Base-by-base conservation (phyloP, 192 early-diverging fungal species). In the Coemansia sp. region DNA sequence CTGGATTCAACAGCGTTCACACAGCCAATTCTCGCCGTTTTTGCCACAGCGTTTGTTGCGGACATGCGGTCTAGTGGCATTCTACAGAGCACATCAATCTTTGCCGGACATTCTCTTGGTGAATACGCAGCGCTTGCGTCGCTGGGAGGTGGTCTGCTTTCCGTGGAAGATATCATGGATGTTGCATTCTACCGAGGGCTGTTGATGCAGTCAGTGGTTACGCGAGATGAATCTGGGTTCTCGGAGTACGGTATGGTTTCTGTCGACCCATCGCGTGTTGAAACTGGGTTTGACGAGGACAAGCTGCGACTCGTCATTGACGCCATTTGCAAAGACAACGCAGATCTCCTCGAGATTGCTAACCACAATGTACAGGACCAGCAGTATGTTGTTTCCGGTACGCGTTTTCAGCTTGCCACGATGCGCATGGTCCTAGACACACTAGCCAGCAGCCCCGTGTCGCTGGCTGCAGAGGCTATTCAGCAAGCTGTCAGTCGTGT, bases 171-270 rank as follows among this genome's bases (percentile, higher is more conserved):
- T 2, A 30, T 65, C 16, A 7, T 65, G 23, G 63, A 65, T 29
- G 5, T 65, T 30, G 33, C 39, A 0, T 65, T 65, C 39, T 65
- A 43, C 21, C 63, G 63, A 2, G 63, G 63, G 4, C 88, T 95
- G 90, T 91, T 94, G n/a, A 97, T 97, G 95, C 95, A 97, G 84
- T 86, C 88, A 35, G 93, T 93, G 39, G 94, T 97, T 12, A 83
- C 85, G 51, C 90, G 93, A 55, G 91, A 95, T 58, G 63, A 67
- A 2, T 51, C 81, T 23, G 93, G 92, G 25, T 87, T 88, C 31
- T 95, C 95, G 58, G 86, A 93, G 79, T 97, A 93, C 72, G 93
- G 91, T 72, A 97, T 97, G 95, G 89, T 86, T 64, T 93, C 95
- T 61, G 91, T 95, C 39, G 93, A 95, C 82, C 95, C 94, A 46